Base-by-base conservation (phyloP, 169 alveolate genomes). In the Plasmodium relictum region DNA sequence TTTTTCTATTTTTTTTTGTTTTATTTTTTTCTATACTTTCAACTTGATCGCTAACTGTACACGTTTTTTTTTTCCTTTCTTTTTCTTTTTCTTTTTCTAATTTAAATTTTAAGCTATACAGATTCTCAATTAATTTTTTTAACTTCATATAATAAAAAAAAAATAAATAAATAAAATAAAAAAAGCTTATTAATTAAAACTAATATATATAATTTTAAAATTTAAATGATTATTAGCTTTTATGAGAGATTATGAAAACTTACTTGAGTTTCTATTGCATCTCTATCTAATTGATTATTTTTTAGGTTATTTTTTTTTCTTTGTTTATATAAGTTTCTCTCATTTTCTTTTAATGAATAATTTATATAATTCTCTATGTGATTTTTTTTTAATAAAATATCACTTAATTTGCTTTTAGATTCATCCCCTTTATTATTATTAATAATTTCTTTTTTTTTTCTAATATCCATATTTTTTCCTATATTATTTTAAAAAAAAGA, bases 61-160 rank as follows among this genome's bases (percentile, higher is more conserved):
- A 41, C 10, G 22, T 0, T 59, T 54, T 80, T 52, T 80, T 56
- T 16, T 52, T 22, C 41, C 65, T 66, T 12, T 78, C 69, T 39
- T 9, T 66, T 68, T 80, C 66, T 68, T 80, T 80, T 56, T 80
- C 90, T 18, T 80, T 66, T 48, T 80, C 83, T 16, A 80, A 50
- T 48, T 52, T 80, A 63, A 69, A 66, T 50, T 80, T 80, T n/a
- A 80, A 52, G 12, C 58, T 56, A 50, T 80, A 31, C 22, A 80
- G 58, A 70, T 80, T 83, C 52, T 80, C 80, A 44, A 66, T 80
- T 20, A 80, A 80, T 14, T 58, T 66, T 80, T 66, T 80, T 10
- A 80, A 14, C 90, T 80, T 3, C 59, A 50, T 45, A 1, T 45
- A 45, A 45, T 10, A 37, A 14, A 41, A 14, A 10, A 14, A 50